phyloP scores from a whole-genome alignment of 176 grass and related monocot species.

The Triticum aestivum region DNA sequence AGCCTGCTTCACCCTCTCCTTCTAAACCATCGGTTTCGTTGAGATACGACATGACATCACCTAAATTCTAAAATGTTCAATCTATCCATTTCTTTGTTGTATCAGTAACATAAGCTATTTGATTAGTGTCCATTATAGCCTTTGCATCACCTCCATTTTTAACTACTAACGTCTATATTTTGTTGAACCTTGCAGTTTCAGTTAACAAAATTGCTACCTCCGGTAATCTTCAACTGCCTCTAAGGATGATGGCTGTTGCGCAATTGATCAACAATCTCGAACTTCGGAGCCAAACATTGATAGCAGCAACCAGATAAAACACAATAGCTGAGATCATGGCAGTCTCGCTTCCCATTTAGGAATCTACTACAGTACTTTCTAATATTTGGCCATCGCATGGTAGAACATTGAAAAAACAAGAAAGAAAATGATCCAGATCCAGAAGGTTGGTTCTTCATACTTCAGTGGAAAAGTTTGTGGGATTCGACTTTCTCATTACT shows the following conservation, averaged over 20 bases:
- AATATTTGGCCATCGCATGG: conserved; percentile 47
- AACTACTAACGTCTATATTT: neutral
- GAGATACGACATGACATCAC: no score
- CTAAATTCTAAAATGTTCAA: no score
- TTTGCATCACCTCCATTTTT: neutral
- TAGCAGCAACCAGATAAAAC: conserved; percentile 5
- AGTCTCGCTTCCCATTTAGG: conserved; percentile 56
- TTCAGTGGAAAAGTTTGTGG: no score
- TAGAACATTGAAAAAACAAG: no score
- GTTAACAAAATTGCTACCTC: conserved; percentile 38
- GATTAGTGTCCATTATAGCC: neutral
- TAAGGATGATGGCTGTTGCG: conserved; percentile 21
- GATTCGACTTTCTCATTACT: no score
- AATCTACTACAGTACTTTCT: conserved; percentile 42
- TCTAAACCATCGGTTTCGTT: no score
- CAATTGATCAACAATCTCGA: conserved; percentile 19
- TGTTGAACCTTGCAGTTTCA: conserved; percentile 33
- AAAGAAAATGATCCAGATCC: no score
- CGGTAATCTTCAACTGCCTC: conserved; percentile 28
- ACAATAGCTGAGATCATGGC: conserved; percentile 31
- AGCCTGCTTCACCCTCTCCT: no score
- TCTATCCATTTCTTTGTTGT: neutral
- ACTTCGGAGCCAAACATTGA: conserved; percentile 25
- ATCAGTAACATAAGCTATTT: neutral
- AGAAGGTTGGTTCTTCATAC: no score